Evolutionary conservation across 108 stramenopile species (phyloP), one percentile per base, ranked within the genome.

Genomic region (Cyclotella baltica): DNA sequence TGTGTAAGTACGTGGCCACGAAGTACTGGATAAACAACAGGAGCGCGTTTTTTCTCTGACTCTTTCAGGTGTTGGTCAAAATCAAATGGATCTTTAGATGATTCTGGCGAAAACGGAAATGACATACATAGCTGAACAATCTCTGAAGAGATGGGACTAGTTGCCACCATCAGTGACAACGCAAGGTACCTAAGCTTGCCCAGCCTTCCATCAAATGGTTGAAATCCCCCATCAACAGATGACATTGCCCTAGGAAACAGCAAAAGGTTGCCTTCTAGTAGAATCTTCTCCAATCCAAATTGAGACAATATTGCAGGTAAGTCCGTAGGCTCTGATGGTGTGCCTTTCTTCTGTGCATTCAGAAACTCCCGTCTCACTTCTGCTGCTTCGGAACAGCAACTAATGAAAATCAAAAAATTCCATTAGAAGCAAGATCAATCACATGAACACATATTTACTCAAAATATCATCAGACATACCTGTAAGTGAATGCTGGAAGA

Each of bases 1-100:
- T 95, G 94, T 0, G 94, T 93, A 35, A 95, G 86, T 53, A 95
- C 74, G 65, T 95, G 84, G 23, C 92, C 84, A 46, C 77, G 75
- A 16, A 95, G 85, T 34, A 95, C 75, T 15, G 94, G 94, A 73
- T 84, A 95, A 4, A 79, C 88, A 43, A 95, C 83, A 16, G 92
- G 94, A 2, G 89, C 87, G 30, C 94, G 71, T 64, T 78, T 74
- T 35, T 69, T 67, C 31, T 43, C 55, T 31, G 67, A 19, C 22
- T 78, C 77, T 40, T 46, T 53, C 9, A 50, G 46, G 22, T 71
- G 34, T 28, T 79, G 57, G 47, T 51, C 68, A 40, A 80, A 68
- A 61, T 62, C 68, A 52, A 66, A 85, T 40, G 81, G 66, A 57
- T 72, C 58, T 16, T 62, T 31, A 30, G 40, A 30, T 40, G 37